These are phyloP conservation scores for Echinosophora koreensis DNA, from an alignment of 306 rosid species.

Conservation along the genomic window DNA sequence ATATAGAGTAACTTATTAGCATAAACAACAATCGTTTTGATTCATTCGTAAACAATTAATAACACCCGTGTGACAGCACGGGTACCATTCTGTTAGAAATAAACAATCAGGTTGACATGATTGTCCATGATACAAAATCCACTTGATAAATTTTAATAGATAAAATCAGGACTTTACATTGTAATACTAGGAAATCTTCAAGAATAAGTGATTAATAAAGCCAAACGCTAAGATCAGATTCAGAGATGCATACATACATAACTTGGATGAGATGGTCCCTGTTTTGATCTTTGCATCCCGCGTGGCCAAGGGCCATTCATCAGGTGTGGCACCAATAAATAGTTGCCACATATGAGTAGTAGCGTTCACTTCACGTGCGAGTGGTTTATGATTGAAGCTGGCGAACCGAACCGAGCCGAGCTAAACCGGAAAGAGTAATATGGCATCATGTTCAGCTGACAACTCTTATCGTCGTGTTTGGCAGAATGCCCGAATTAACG, in stretches of 20 bases:
- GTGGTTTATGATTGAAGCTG: conserved; percentile 42
- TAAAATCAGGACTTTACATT: too few species aligned
- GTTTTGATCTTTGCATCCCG: conserved; percentile 44
- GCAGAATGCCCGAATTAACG: conserved; percentile 45
- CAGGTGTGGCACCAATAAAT: conserved; percentile 34
- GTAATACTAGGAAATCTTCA: background rate
- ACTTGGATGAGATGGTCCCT: conserved; percentile 53
- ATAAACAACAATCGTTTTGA: too few species aligned
- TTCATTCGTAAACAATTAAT: too few species aligned
- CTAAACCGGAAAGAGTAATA: background rate
- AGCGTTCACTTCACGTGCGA: conserved; percentile 65
- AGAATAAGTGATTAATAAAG: background rate
- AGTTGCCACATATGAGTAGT: conserved; percentile 47
- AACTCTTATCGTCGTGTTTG: conserved; percentile 25
- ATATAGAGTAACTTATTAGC: too few species aligned
- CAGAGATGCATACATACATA: background rate
- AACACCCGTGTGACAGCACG: too few species aligned
- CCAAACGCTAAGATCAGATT: background rate
- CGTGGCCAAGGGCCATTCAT: conserved; percentile 38
- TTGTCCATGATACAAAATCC: too few species aligned
- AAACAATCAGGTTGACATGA: too few species aligned
- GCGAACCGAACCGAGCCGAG: conserved; percentile 27
- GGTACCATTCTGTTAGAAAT: too few species aligned
- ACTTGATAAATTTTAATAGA: too few species aligned
- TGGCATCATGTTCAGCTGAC: conserved; percentile 38